Evolutionary conservation across 1,284 basidiomycete genomes (phyloP).

Genomic region (Tylopilus sp.): DNA sequence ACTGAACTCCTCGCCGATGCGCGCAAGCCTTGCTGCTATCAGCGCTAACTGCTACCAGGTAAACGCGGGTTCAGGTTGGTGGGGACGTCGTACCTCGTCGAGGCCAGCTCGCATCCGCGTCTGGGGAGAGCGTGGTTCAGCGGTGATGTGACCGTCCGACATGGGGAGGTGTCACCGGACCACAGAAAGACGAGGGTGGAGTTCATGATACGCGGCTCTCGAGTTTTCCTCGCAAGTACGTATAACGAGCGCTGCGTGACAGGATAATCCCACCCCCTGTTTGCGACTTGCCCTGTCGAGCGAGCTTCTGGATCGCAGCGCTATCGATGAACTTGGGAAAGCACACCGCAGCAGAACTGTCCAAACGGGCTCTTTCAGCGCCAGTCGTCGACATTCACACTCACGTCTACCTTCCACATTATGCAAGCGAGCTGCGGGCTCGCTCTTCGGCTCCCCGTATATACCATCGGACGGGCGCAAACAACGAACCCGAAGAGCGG

Average conservation of each 20-base stretch:
- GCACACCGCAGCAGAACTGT: constrained; percentile 24
- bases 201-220: constrained; percentile 10
- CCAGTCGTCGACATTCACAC: constrained; percentile 76
- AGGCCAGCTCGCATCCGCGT: constrained; percentile 21
- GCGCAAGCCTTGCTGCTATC: constrained; percentile 23
- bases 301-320: constrained; percentile 16
- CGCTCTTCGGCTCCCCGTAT: constrained; percentile 66
- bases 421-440: constrained; percentile 60
- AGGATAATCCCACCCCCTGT: constrained; percentile 19
- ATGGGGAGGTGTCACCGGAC: constrained; percentile 1
- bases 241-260: constrained; percentile 9
- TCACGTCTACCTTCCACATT: constrained; percentile 77
- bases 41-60: constrained; percentile 19
- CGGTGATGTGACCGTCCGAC: constrained; percentile 2
- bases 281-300: constrained; percentile 5
- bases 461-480: constrained; percentile 44
- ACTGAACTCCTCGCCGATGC: constrained; percentile 35
- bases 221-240: background rate
- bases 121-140: constrained; percentile 17
- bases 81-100: constrained; percentile 23
- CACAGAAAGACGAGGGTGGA: background rate
- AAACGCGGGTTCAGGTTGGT: background rate
- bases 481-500: constrained; percentile 55
- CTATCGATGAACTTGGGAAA: constrained; percentile 32
- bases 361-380: constrained; percentile 19